Conservation (phyloP, 768 basidiomycete species). For the Tricholoma matsutake region DNA sequence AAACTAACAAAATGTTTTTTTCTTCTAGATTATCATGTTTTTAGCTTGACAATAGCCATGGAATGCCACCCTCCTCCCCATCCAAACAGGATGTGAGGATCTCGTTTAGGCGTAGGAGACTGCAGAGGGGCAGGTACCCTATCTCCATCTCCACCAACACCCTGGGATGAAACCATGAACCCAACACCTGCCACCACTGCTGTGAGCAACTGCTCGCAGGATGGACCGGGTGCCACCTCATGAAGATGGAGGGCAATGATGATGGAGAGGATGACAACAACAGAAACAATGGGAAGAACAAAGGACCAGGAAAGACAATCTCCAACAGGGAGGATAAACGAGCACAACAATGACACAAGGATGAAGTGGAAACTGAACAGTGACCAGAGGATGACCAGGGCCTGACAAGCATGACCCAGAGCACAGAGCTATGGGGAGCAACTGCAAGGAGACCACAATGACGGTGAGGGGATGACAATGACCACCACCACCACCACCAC, state of each 20-base stretch:
- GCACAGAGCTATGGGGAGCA: not conserved
- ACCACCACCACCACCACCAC: no score
- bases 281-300: not conserved
- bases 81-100: not conserved
- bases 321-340: not conserved
- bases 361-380: not conserved
- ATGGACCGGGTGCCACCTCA: not conserved
- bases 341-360: not conserved
- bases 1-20: not conserved
- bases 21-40: not conserved
- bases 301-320: not conserved
- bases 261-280: not conserved
- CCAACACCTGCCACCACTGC: no score
- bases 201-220: no score
- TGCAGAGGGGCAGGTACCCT: not conserved
- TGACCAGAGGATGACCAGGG: not conserved
- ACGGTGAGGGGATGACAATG: no score
- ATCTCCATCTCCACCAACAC: not conserved
- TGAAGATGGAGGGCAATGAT: not conserved
- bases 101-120: not conserved
- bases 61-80: not conserved
- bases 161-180: no score
- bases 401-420: not conserved
- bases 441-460: not conserved
- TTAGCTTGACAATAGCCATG: not conserved